Evolutionary conservation across 495 filamentous ascomycete species (phyloP).

Genomic region (Aspergillus wentii): DNA sequence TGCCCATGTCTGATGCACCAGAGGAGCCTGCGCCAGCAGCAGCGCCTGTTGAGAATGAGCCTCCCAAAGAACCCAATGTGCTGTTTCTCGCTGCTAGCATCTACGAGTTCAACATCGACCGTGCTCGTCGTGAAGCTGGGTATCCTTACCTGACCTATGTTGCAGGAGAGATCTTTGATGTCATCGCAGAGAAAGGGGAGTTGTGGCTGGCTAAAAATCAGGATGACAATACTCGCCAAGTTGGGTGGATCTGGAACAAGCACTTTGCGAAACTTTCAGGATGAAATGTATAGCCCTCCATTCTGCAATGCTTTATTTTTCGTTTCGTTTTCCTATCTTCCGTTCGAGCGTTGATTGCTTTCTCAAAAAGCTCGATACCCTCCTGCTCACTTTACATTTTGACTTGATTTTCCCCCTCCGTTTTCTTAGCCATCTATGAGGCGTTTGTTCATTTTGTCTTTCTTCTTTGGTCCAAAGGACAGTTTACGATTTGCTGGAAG

Average conservation of each 20-base stretch:
- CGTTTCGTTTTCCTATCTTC: neutral
- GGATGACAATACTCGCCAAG: conserved; percentile 68
- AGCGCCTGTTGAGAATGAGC: conserved; percentile 16
- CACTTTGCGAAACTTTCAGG: conserved; percentile 79
- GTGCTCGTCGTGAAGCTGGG: conserved; percentile 84
- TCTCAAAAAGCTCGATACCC: neutral
- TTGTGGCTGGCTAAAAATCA: conserved; percentile 97
- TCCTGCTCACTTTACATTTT: no score
- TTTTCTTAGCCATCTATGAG: no score
- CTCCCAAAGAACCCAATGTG: conserved; percentile 40
- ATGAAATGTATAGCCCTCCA: conserved; percentile 8
- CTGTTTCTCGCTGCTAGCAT: conserved; percentile 91
- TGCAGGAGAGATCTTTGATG: conserved; percentile 86
- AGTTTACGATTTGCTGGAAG: no score
- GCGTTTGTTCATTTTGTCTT: no score
- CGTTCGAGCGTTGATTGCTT: neutral
- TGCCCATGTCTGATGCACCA: conserved; percentile 69
- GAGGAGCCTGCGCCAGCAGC: conserved; percentile 16
- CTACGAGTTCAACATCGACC: conserved; percentile 94
- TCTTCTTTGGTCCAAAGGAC: no score
- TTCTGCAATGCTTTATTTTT: neutral
- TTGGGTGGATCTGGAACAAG: conserved; percentile 99
- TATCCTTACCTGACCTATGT: conserved; percentile 96
- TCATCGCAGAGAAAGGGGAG: conserved; percentile 92
- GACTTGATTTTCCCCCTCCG: no score